Percentiles rank a stretch among this genome's conserved stretches.
phyloP scores from a whole-genome alignment of 768 basidiomycete species.

The Suillus brevipes region DNA sequence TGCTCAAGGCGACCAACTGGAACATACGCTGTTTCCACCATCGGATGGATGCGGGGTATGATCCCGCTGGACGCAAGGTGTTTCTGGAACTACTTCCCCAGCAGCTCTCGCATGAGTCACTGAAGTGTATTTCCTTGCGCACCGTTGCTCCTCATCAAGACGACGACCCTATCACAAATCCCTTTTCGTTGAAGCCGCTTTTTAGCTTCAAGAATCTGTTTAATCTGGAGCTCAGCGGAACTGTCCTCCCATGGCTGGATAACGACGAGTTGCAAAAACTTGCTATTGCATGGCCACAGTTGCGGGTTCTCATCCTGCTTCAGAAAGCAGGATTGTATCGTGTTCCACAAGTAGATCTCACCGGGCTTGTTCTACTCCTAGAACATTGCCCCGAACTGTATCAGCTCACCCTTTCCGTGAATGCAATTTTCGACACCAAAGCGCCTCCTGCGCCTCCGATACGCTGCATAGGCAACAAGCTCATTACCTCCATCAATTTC shows the following conservation, averaged over 20 bases:
- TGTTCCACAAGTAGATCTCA: neutral
- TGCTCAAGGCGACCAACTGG: constrained; percentile 5
- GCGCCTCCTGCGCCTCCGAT: constrained; percentile 9
- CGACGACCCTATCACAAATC: constrained; percentile 29
- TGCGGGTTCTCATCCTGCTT: constrained; percentile 27
- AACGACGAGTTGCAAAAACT: constrained; percentile 26
- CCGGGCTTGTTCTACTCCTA: constrained; percentile 1
- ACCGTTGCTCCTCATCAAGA: neutral
- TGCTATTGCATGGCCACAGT: constrained; percentile 27
- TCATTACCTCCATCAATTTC: constrained; percentile 28
- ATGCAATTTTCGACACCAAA: constrained; percentile 31
- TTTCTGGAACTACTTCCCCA: neutral
- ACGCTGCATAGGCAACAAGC: constrained; percentile 5
- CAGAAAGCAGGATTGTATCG: neutral
- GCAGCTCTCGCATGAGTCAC: constrained; percentile 1
- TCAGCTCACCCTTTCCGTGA: constrained; percentile 14
- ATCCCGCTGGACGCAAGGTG: constrained; percentile 2
- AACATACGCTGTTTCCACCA: constrained; percentile 9
- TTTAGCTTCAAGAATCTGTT: constrained; percentile 24
- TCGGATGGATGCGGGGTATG: constrained; percentile 7
- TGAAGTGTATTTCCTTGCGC: constrained; percentile 4
- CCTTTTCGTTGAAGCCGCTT: constrained; percentile 25
- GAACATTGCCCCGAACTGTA: constrained; percentile 2
- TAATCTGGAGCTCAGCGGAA: constrained; percentile 24
- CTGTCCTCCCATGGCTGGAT: constrained; percentile 17